Base-by-base conservation (phyloP, 169 alveolate species). In the Cytauxzoon felis region DNA sequence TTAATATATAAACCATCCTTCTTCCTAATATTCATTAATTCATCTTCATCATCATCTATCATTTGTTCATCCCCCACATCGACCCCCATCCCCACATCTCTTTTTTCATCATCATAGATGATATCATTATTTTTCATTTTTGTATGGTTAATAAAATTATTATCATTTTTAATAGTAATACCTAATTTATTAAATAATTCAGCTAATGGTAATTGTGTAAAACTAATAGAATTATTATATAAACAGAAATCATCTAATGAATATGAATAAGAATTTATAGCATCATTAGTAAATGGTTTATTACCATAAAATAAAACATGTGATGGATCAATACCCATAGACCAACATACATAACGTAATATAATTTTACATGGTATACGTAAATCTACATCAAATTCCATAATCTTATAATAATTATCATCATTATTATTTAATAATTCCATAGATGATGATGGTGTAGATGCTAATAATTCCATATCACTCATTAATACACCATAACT, bases 251-350 rank as follows among this genome's bases (percentile, higher is more conserved):
- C 81, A 61, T 76, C 86, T 18, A 76, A 2, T 2, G 86, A 76
- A 21, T 30, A 51, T 34, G 68, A 62, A 38, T 29, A 19, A 38
- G 63, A 19, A 36, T 69, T 41, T 13, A 56, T 29, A 0, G 86
- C 48, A 41, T 66, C 80, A 40, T 60, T 9, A 38, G 24, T 63
- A 53, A 65, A 36, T 2, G 92, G 92, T 3, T 67, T 82, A 33
- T 62, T 61, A 2, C 82, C 70, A 62, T 56, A 87, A 8, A 87
- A 65, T 41, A 87, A 50, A 36, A 78, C 80, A 53, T 78, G 92
- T 19, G 88, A 72, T 0, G 92, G 92, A 38, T 87, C 92, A 26
- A 81, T 79, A 23, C 82, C 86, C 84, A 87, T 53, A 57, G 73
- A 48, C 81, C 88, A 81, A 57, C 90, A 76, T 16, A 87, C 87